Base-by-base conservation (phyloP, 495 filamentous ascomycete species). In the Poronia punctata region DNA sequence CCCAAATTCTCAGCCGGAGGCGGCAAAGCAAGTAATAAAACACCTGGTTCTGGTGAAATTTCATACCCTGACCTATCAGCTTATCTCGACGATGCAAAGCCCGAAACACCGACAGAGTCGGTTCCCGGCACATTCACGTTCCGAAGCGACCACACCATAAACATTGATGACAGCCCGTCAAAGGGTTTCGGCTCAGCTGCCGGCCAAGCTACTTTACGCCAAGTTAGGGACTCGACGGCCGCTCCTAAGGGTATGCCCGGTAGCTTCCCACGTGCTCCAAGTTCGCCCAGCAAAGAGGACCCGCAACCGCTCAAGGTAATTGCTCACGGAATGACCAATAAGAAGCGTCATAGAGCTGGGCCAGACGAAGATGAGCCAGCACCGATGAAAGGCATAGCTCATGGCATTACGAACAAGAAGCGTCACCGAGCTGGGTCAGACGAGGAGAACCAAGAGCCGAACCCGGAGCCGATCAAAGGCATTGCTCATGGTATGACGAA, bases 301-400 rank as follows among this genome's bases (percentile, higher is more conserved):
- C 44, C 50, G 28, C 24, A 59, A 12, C 34, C 51, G 35, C n/a
- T n/a, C 11, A 38, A 33, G 22, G 50, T 57, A 9, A 66, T 84
- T 22, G 71, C 80, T 4, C 82, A 87, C 51, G 83, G 84, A 23
- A 77, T 88, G 53, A 53, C 62, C 3, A 86, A 83, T 63, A 86
- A 88, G 68, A 87, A 86, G 65, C 71, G 82, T 31, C 72, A 72
- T 40, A 72, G 78, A 11, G 68, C 66, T 19, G 65, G 52, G 33
- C 64, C 59, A 19, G 70, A 74, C 46, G 74, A 74, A 42, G 66
- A 71, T 21, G 65, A 70, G n/a, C n/a, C n/a, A n/a, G n/a, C n/a
- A n/a, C n/a, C n/a, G n/a, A n/a, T n/a, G n/a, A n/a, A n/a, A n/a
- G n/a, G n/a, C n/a, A n/a, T n/a, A n/a, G n/a, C n/a, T n/a, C n/a